Base-by-base conservation (phyloP, 805 yeast species). In the Teunomyces cretensis region DNA sequence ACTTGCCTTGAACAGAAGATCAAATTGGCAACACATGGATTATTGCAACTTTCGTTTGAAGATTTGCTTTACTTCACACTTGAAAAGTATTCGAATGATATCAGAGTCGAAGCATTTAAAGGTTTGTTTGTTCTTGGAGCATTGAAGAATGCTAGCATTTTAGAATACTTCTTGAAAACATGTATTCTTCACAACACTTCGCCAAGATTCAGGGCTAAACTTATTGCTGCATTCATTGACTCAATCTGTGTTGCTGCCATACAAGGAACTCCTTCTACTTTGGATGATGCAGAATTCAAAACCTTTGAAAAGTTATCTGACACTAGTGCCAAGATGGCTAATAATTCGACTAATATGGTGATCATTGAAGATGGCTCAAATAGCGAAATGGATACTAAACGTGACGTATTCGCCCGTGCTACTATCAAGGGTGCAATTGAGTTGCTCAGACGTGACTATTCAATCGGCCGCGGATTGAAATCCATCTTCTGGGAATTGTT, bases 71-170 rank as follows among this genome's bases (percentile, higher is more conserved):
- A 74, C 39, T 75, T 75, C 54, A 79, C 91, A 0, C 65, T 69
- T 36, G 66, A 72, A 0, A 67, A 63, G n/a, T 70, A 68, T 45
- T 64, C 72, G 6, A 65, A 70, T 16, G 83, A 80, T 16, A 74
- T 88, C 0, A 65, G 96, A 33, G 55, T 85, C 8, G 75, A 76
- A 22, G 91, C 96, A 0, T 83, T 88, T 58, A 76, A 79, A 45
- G 86, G 89, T 0, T 57, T 94, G 26, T 67, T 94, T 42, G 54
- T 76, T 3, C 66, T 88, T 39, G 97, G 97, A 15, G 97, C 94
- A 1, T 62, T 91, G 50, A 83, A 82, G 47, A 87, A 88, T 54
- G 62, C 70, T 11, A 68, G 72, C 26, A 70, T 90, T 3, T 58
- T 90, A 49, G 67, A 74, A 14, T 87, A 87, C 54, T 79, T 83